Evolutionary conservation across 2,329 filamentous ascomycete genomes (phyloP), one percentile per base, ranked within the genome.

Genomic region (Calonectria henricotiae): DNA sequence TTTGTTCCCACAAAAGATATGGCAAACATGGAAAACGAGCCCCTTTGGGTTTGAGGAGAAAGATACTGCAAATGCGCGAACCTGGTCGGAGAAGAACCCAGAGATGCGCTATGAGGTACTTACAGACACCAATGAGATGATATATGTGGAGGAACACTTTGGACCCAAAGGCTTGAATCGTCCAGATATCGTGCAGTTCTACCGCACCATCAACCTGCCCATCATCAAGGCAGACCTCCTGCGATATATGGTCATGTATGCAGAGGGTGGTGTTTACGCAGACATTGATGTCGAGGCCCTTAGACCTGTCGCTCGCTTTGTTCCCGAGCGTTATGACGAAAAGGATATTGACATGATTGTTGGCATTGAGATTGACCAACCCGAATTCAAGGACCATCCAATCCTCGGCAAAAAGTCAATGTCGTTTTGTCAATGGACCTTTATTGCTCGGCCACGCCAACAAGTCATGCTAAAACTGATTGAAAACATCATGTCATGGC

Each of bases 351-450:
- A 93, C 74, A 89, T 93, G 85, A 89, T 94, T 23, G 88, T 93
- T 30, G 90, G 91, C 15, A 85, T 94, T 1, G 92, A 94, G 79
- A 91, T 93, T 68, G 92, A 93, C 76, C 88, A 93, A 80, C 91
- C 91, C 0, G 86, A 89, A 9, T 93, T 89, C 81, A 83, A 82
- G 20, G 81, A 89, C 61, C 91, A 93, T 77, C 86, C 89, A 1
- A 90, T 93, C 37, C 84, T 93, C 0, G 91, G 92, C 15, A 86
- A 86, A 60, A 93, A 93, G 81, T 93, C 89, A 43, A 85, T 86
- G 73, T 93, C 91, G 0, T 93, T 94, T 79, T 93, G 91, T 79
- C 92, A 93, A 77, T 94, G 92, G 92, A 93, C 92, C 0, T 92
- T 93, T 76, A 91, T 92, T 83, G 89, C 89, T 75, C 92, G 93